These are phyloP conservation scores for Tolypocladium sp. DNA, from an alignment of 2,329 filamentous ascomycete species.

Conservation along the genomic window DNA sequence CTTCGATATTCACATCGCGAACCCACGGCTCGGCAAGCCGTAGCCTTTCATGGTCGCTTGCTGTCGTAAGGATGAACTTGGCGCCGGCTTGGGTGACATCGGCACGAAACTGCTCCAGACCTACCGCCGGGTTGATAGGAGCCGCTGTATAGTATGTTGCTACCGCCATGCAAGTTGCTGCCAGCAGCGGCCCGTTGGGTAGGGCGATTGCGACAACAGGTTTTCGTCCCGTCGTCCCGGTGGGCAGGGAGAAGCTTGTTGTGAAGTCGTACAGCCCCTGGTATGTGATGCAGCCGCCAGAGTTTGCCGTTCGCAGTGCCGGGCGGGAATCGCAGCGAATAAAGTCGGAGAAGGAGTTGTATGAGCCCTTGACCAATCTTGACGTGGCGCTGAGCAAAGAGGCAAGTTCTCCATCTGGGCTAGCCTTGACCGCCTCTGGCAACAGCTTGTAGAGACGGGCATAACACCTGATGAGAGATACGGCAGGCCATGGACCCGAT, in stretches of 20 bases:
- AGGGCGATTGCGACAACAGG: slow-evolving; percentile 40
- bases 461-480: slow-evolving; percentile 22
- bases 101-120: slow-evolving; percentile 37
- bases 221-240: slow-evolving; percentile 14
- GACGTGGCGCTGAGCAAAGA: slow-evolving; percentile 10
- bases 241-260: slow-evolving; percentile 20
- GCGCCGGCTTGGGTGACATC: slow-evolving; percentile 40
- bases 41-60: slow-evolving; percentile 28
- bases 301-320: slow-evolving; percentile 16
- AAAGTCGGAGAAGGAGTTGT: slow-evolving; percentile 29
- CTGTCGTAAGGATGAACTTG: slow-evolving; percentile 34
- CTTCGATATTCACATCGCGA: slow-evolving; percentile 20
- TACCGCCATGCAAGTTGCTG: slow-evolving; percentile 37
- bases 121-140: slow-evolving; percentile 39
- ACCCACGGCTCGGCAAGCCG: slow-evolving; percentile 22
- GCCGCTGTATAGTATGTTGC: slow-evolving; percentile 41
- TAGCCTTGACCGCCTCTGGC: slow-evolving; percentile 24
- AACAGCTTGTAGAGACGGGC: slow-evolving; percentile 24
- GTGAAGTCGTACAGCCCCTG: slow-evolving; percentile 21
- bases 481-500: slow-evolving; percentile 16
- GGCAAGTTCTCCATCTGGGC: slow-evolving; percentile 5
- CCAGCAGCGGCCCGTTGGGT: slow-evolving; percentile 44
- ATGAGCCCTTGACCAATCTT: slow-evolving; percentile 17
- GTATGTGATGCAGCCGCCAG: slow-evolving; percentile 19
- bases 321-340: slow-evolving; percentile 15